Evolutionary conservation across 495 filamentous ascomycete genomes (phyloP), one percentile per base, ranked within the genome.

Genomic region (Elaphomyces granulatus): DNA sequence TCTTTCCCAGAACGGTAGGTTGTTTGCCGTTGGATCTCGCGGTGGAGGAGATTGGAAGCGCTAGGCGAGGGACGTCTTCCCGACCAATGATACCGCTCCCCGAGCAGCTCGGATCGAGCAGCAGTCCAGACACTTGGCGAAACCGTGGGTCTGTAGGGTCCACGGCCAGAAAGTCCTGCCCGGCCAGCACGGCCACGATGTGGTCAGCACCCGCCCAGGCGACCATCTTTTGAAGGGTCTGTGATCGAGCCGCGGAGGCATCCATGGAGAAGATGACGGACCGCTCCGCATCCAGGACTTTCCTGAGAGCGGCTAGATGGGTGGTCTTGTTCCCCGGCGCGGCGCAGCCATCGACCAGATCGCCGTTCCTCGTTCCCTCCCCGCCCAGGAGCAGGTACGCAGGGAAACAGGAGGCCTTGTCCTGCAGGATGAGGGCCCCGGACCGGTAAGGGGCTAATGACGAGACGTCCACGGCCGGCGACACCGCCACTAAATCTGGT

Each of bases 301-400:
- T 23, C 41, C 43, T 34, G 12, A 95, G 67, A 2, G 83, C 80
- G 8, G 87, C 86, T 35, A 95, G 58, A 62, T 96, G 90, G 3
- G 90, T 95, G 1, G 90, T 95, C 58, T 98, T 98, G 52, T 98
- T 98, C 7, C 90, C 90, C 4, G 90, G 90, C 4, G 90, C 90
- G 0, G 90, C 80, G 53, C 87, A 94, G 1, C 83, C 81, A 60
- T 98, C 90, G 3, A 96, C 67, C 15, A 94, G 60, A 44, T 88
- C 75, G 2, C 81, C 84, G 40, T 76, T 67, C 43, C 48, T 54
- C 3, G 48, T 17, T 31, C 51, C 37, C 6, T 34, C 26, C 2
- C 64, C 46, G 38, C 86, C 74, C 0, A 95, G 60, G 2, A 68
- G 37, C 0, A 98, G 63, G 52, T 85, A 83, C 0, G 87, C 90